These are phyloP conservation scores for Cercospora sojina DNA, from an alignment of 2,329 filamentous ascomycete genomes.

Conservation along the genomic window DNA sequence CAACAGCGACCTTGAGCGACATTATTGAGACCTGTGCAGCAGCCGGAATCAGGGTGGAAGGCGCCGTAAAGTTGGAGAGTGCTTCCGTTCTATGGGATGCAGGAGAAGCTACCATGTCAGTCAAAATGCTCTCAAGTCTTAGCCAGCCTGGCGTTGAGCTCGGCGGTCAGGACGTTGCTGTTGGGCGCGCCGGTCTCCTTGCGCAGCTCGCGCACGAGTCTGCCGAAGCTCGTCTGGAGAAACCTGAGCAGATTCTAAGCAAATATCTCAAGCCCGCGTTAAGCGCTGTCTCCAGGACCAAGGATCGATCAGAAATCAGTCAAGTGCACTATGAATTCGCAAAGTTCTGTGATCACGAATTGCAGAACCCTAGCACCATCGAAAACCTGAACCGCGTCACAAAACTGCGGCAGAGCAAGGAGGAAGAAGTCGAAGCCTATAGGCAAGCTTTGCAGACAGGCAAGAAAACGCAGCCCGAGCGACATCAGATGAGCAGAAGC, in stretches of 20 bases:
- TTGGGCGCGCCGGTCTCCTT: slow-evolving; percentile 75
- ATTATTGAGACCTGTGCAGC: slow-evolving; percentile 68
- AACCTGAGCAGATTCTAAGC: slow-evolving; percentile 83
- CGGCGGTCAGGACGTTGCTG: slow-evolving; percentile 66
- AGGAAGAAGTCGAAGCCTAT: slow-evolving; percentile 74
- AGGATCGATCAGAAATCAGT: slow-evolving; percentile 70
- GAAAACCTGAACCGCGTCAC: slow-evolving; percentile 82
- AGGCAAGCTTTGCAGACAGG: slow-evolving; percentile 57
- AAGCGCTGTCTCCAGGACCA: slow-evolving; percentile 69
- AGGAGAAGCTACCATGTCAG: slow-evolving; percentile 84
- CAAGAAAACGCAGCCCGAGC: slow-evolving; percentile 46
- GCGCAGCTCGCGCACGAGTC: slow-evolving; percentile 86
- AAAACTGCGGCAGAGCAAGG: slow-evolving; percentile 75
- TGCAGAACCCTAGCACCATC: slow-evolving; percentile 79
- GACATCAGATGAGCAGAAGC: slow-evolving; percentile 57
- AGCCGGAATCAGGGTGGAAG: slow-evolving; percentile 74
- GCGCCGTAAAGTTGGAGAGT: slow-evolving; percentile 74
- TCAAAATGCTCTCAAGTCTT: slow-evolving; percentile 79
- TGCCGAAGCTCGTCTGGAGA: slow-evolving; percentile 85
- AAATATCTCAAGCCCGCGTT: slow-evolving; percentile 83
- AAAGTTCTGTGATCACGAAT: slow-evolving; percentile 88
- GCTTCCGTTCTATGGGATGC: slow-evolving; percentile 93
- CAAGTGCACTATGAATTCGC: slow-evolving; percentile 94
- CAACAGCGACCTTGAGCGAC: slow-evolving; percentile 78
- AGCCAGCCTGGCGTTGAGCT: slow-evolving; percentile 58